Evolutionary conservation across 495 filamentous ascomycete genomes (phyloP), one percentile per base, ranked within the genome.

Genomic region (Daldinia vernicosa): DNA sequence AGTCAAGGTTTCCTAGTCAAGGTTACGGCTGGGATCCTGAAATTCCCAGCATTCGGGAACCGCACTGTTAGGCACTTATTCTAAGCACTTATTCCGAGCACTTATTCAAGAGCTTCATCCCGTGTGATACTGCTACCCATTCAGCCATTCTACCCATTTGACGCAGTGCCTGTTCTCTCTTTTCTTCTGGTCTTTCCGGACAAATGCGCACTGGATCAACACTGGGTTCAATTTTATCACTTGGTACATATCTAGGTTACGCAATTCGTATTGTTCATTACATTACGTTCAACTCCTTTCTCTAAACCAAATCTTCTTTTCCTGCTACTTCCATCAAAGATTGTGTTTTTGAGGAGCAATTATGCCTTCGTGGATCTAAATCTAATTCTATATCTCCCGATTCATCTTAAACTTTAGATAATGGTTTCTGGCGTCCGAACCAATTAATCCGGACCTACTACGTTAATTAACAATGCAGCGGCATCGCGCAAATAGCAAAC

Each of bases 11-110:
- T 59, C 19, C 43, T 37, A 14, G 56, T 24, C 43, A 47, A 55
- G 26, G 43, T 57, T 63, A 59, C 32, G 55, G 33, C 45, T 11
- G 52, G 58, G 58, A 26, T 71, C 58, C 56, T 67, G 40, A 66
- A 62, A 66, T 71, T 71, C 63, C 63, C 63, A 67, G 69, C 58
- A 28, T 55, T 71, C 27, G 56, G 63, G 63, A 67, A 66, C 63
- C 40, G 32, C 27, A 61, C 43, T 57, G 63, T 59, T 24, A 53
- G 26, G 26, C 50, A 30, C 27, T n/a, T 27, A 53, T 30, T 22
- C 50, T n/a, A 22, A 22, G 43, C 17, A 47, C 19, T 22, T 47
- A 47, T 47, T 53, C 50, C n/a, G 11, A 22, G 43, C 17, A 47
- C 19, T 22, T 47, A 47, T 47, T 53, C 50, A 30, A 53, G 53